phyloP scores from a whole-genome alignment of 208 protist genomes.

The Leishmania tarentolae region DNA sequence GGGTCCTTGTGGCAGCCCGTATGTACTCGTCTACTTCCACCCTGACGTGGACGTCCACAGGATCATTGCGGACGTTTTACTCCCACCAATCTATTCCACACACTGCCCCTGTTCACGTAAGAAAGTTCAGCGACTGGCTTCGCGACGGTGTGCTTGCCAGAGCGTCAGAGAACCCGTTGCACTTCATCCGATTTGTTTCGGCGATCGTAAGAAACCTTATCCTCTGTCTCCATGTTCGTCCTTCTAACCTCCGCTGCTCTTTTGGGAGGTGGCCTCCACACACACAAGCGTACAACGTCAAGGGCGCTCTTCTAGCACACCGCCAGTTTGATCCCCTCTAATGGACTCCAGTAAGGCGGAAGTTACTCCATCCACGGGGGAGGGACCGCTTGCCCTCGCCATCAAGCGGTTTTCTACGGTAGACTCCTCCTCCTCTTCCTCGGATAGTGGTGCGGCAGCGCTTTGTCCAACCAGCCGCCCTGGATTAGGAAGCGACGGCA shows the following conservation, averaged over 20 bases:
- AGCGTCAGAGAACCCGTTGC: background rate
- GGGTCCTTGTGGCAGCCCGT: background rate
- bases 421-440: conserved; percentile 18
- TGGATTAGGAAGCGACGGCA: background rate
- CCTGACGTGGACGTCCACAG: background rate
- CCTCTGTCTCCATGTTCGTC: background rate
- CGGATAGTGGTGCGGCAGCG: background rate
- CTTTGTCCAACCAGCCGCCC: background rate
- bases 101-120: background rate
- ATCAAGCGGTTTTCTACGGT: conserved; percentile 34
- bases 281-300: background rate
- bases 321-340: background rate
- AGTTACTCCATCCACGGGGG: background rate
- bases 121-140: background rate
- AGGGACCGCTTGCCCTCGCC: conserved; percentile 8
- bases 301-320: background rate
- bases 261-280: background rate
- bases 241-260: background rate
- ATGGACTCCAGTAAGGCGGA: background rate
- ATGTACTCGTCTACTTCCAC: background rate
- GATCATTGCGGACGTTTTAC: background rate
- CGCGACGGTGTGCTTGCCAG: background rate
- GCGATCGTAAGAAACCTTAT: background rate
- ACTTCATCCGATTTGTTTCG: background rate
- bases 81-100: background rate